phyloP scores from a whole-genome alignment of 2,329 filamentous ascomycete species.

The Trichoderma sp. region DNA sequence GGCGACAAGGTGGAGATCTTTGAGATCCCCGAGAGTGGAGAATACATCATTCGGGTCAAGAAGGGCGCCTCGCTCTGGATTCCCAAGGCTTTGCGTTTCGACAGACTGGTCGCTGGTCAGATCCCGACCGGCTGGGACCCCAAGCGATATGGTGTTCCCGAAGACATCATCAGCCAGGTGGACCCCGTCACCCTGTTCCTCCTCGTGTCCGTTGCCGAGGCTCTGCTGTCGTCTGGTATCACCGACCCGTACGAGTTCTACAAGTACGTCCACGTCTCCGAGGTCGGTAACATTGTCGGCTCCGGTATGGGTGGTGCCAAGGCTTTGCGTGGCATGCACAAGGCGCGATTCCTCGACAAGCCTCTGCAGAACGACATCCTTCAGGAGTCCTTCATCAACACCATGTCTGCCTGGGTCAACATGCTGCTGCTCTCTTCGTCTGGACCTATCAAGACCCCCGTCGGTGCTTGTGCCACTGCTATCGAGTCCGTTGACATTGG shows the following conservation, averaged over 20 bases:
- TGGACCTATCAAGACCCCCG: slow-evolving; percentile 96
- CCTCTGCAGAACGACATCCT: slow-evolving; percentile 98
- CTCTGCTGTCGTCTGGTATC: slow-evolving; percentile 88
- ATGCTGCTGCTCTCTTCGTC: slow-evolving; percentile 98
- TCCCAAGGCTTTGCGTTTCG: slow-evolving; percentile 94
- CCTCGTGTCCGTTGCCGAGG: slow-evolving; percentile 89
- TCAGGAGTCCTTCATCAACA: slow-evolving; percentile 99
- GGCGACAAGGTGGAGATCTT: slow-evolving; percentile 98
- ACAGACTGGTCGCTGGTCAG: slow-evolving; percentile 95
- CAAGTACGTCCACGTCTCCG: slow-evolving; percentile 97
- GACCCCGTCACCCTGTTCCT: slow-evolving; percentile 96
- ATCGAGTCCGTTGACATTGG: slow-evolving; percentile 98
- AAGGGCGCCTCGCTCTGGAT: slow-evolving; percentile 95
- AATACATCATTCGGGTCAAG: slow-evolving; percentile 91
- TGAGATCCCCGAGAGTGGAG: slow-evolving; percentile 88
- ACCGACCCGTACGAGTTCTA: slow-evolving; percentile 99
- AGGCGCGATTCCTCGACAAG: slow-evolving; percentile 94
- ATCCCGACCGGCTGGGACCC: slow-evolving; percentile 97
- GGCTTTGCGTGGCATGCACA: slow-evolving; percentile 96
- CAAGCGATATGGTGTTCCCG: slow-evolving; percentile 92
- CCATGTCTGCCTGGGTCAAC: slow-evolving; percentile 99
- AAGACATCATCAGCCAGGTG: slow-evolving; percentile 96
- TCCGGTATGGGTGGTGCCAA: slow-evolving; percentile 96
- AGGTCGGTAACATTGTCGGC: slow-evolving; percentile 97
- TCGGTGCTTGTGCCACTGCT: slow-evolving; percentile 94